Base-by-base conservation (phyloP, 2,329 filamentous ascomycete genomes). In the Neonectria coccinea region DNA sequence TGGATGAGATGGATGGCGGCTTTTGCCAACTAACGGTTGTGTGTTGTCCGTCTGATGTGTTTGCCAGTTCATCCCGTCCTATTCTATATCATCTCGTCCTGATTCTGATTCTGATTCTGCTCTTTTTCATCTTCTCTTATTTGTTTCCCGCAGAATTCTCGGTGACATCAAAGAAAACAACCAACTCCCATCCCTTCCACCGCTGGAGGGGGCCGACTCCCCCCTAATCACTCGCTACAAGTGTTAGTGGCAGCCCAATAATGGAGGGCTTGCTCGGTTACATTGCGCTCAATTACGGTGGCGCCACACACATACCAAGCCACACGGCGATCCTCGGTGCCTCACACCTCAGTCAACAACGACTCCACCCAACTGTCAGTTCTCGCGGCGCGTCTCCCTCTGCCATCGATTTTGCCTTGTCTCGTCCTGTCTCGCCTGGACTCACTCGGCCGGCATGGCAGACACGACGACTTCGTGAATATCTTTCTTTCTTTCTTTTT, bases 251-350 rank as follows among this genome's bases (percentile, higher is more conserved):
- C 25, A 25, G 25, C 6, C 25, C 25, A 25, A 6, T 25, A 6
- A 25, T 25, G 25, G 25, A 25, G 25, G 25, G 25, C 25, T 25
- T 6, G 25, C 25, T 25, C 25, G 25, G 25, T 25, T 25, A 25
- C 25, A 51, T 51, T 33, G 33, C 29, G 8, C 45, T 48, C 45
- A 33, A 20, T 36, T 51, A 33, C 27, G 22, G 48, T 29, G 12
- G 48, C 48, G 31, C 59, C 16, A 33, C 42, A 36, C 27, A 11
- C 47, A 42, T 47, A 29, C 31, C 50, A 56, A 63, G 61, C 61
- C 61, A 63, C 61, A 59, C 39, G 39, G 55, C 36, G 44, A 44
- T 56, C 56, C 61, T 59, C 41, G 61, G 61, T 47, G 56, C 56
- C 55, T 20, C n/a, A 11, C n/a, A 18, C n/a, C 36, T 39, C 33